Base-by-base conservation (phyloP, 2,329 filamentous ascomycete species). In the Chaetoscypha palmicola region DNA sequence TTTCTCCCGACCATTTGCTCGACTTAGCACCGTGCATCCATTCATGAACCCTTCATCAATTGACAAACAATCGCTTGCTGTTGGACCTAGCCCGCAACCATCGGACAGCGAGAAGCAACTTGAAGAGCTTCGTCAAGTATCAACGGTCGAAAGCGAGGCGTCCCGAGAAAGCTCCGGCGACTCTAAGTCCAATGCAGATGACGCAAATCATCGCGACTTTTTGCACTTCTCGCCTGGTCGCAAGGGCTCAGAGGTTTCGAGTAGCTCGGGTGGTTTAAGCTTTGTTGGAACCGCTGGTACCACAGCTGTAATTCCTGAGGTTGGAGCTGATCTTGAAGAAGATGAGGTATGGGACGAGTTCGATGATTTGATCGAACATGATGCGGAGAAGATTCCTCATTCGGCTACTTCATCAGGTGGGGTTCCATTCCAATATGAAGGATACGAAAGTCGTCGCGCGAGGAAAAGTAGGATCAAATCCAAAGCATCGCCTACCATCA, bases 281-380 rank as follows among this genome's bases (percentile, higher is more conserved):
- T 79, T 74, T 50, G 71, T 73, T 10, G 74, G 75, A 4, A 41
- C 81, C 3, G 84, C 80, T 10, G 74, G 75, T 4, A 41, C 81
- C 3, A 85, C 80, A 12, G 81, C 85, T 5, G 66, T 87, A 2
- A 69, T 85, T 17, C 83, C 84, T 0, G 67, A 70, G 2, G 70
- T 77, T 1, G 71, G 70, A 34, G 77, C 79, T 3, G 81, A 78
- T 0, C 72, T 82, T 40, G 91, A 94, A 64, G 86, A 94, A 52
- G 91, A 96, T 56, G 91, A 96, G 59, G 76, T 95, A 1, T 97
- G 91, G 91, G 82, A 90, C 47, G 91, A 97, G 65, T 96, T 94
- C 59, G 82, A 97, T 53, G 91, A 96, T 56, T 68, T 96, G 10
- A 76, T 96, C 42, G 85, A 86, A 41, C 81, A 86, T 9, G 73